Conservation (phyloP, 2,329 filamentous ascomycete genomes). For the Fusarium poae region DNA sequence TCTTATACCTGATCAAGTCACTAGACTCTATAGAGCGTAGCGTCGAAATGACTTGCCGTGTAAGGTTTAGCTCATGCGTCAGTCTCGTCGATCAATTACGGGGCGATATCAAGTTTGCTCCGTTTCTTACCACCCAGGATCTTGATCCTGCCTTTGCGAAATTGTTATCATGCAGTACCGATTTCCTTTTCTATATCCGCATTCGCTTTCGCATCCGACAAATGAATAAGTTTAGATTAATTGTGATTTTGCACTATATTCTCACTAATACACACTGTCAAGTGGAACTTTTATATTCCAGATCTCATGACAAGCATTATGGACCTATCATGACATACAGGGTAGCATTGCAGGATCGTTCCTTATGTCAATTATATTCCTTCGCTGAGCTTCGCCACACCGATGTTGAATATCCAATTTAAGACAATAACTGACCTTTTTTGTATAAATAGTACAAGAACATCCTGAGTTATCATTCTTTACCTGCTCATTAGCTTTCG, state of each 20-base stretch:
- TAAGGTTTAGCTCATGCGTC: constrained; percentile 3
- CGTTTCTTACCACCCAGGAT: not conserved
- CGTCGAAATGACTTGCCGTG: constrained; percentile 11
- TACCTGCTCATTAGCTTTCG: not conserved
- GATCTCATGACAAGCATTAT: not conserved
- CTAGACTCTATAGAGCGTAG: not conserved
- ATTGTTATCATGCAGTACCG: not conserved
- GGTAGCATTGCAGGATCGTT: not conserved
- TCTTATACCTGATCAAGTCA: not conserved
- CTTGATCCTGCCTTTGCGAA: not conserved
- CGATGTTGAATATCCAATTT: not conserved
- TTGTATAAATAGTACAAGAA: no score
- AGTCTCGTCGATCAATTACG: not conserved
- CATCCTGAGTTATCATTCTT: no score
- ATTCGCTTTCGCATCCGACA: not conserved
- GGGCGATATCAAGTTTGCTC: not conserved
- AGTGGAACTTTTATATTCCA: no score
- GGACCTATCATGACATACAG: not conserved
- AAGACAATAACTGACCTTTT: no score
- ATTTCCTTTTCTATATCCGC: not conserved
- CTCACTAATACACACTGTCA: no score
- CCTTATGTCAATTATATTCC: not conserved
- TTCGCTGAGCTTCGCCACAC: no score
- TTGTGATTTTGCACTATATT: no score
- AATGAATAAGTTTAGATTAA: not conserved